Evolutionary conservation across 345 rosid species (phyloP), one percentile per base, ranked within the genome.

Genomic region (Lagerstroemia speciosa): DNA sequence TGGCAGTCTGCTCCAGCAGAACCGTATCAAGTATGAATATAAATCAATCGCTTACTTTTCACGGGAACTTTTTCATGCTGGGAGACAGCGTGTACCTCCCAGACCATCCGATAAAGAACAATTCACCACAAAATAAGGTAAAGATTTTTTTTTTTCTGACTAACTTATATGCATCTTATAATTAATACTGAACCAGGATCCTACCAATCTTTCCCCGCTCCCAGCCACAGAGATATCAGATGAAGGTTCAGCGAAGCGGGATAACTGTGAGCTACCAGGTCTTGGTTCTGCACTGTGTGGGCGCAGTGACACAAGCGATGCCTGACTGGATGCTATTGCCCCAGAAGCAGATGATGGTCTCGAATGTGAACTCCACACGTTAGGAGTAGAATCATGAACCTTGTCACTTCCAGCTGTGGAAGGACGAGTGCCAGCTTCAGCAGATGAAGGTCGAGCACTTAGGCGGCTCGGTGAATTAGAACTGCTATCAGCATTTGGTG

Each of bases 281-380:
- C 98, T 92, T 78, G 99, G 90, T 72, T 95, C 99, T 14, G 98
- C 99, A 83, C 99, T 95, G 62, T 83, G 89, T 62, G 99, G 99
- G 65, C 98, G 99, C 67, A 84, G 78, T 50, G 92, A 80, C 55
- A 82, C 65, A 72, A 73, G 76, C 63, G 96, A 79, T 64, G 87
- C 68, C 77, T 88, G 97, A 82, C 72, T 92, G 70, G 97, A 84
- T 74, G 91, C 70, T 73, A 87, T 73, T 62, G 81, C 83, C 57
- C 96, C 99, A 62, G 99, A 95, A 71, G 99, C 95, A 48, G 99
- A 95, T 26, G 94, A 88, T 65, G 99, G 99, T 74, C 99, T 82
- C 67, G 98, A 90, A 83, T 79, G 85, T 40, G 98, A 76, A 76
- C 88, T 82, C 93, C 93, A 86, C 30, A 84, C 86, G 81, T 66